Evolutionary conservation across 768 basidiomycete genomes (phyloP).

Genomic region (Tulasnella sp.): DNA sequence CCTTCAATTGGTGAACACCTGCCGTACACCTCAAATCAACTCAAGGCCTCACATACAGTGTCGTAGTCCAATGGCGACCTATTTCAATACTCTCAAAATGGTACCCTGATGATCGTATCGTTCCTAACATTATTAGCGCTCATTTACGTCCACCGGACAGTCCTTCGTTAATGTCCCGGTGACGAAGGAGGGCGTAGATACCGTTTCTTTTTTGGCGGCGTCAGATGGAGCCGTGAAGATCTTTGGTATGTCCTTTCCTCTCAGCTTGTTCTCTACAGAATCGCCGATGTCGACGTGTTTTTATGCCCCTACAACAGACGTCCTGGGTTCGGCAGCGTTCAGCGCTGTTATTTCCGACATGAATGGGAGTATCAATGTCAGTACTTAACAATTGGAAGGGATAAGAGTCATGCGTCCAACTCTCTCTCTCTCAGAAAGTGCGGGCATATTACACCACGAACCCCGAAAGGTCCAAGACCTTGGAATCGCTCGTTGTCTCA

Average conservation of each 20-base stretch:
- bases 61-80: conserved; percentile 22
- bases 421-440: conserved; percentile 79
- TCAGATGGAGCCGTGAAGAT: conserved; percentile 77
- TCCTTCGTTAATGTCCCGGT: conserved; percentile 88
- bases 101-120: conserved; percentile 1
- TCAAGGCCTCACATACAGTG: no score
- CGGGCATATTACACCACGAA: conserved; percentile 62
- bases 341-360: conserved; percentile 73
- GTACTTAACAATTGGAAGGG: conserved; percentile 26
- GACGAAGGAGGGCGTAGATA: conserved; percentile 81
- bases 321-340: conserved; percentile 81
- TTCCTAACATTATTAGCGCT: not conserved
- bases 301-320: conserved; percentile 38
- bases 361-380: conserved; percentile 81
- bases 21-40: no score
- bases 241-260: conserved; percentile 53
- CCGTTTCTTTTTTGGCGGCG: conserved; percentile 77
- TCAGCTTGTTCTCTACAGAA: not conserved
- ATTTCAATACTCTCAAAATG: conserved; percentile 23
- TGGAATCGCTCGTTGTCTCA: conserved; percentile 72
- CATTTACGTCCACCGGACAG: conserved; percentile 32
- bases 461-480: conserved; percentile 55
- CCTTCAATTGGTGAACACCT: no score
- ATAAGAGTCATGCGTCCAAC: no score
- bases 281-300: not conserved